Evolutionary conservation across 108 stramenopile species (phyloP).

Genomic region (Seminavis robusta): DNA sequence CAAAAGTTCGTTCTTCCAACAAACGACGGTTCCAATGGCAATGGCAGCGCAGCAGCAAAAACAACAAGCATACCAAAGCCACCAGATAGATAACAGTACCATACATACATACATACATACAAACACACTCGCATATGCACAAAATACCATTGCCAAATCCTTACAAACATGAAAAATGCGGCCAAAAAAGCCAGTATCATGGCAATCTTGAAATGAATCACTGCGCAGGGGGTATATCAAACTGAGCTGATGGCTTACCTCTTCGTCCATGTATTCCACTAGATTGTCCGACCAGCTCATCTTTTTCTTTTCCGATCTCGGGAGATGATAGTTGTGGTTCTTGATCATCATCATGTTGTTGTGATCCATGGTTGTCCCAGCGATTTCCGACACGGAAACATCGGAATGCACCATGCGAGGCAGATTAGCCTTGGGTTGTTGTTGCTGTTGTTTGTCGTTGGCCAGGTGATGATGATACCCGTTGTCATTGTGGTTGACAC

Average conservation of each 20-base stretch:
- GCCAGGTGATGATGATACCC: not conserved
- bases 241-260: constrained; percentile 30
- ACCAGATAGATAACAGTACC: too few relatives aligned
- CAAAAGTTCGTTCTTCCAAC: too few relatives aligned
- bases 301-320: constrained; percentile 14
- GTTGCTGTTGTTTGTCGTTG: not conserved
- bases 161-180: not conserved
- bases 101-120: too few relatives aligned
- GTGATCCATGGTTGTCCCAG: constrained; percentile 6
- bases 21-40: too few relatives aligned
- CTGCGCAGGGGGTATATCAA: not conserved
- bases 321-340: not conserved
- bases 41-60: too few relatives aligned
- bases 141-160: not conserved
- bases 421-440: not conserved
- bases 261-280: constrained; percentile 59
- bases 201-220: not conserved
- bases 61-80: too few relatives aligned
- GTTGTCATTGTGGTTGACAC: not conserved
- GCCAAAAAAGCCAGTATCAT: not conserved
- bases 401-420: not conserved
- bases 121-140: constrained; percentile 1
- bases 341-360: constrained; percentile 16
- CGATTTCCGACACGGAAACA: constrained; percentile 2
- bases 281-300: constrained; percentile 77